Percentiles rank a stretch among this genome's conserved stretches.
Evolutionary conservation across 164 flowering plant species (phyloP).

Genomic region (Aristolochia californica): DNA sequence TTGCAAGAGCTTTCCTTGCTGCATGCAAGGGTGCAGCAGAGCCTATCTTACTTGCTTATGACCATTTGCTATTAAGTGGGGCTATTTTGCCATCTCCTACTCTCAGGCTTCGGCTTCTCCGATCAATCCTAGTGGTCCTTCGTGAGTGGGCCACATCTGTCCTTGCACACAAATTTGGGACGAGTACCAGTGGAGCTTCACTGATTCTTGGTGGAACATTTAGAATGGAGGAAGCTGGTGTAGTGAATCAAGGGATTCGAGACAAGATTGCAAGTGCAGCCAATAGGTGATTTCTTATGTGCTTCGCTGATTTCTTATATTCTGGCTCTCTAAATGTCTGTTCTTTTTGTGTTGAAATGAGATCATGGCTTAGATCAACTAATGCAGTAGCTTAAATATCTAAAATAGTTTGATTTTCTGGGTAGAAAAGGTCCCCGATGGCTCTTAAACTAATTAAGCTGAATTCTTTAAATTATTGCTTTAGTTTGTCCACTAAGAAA

Average conservation of each 20-base stretch:
- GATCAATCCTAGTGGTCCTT: slow-evolving; percentile 73
- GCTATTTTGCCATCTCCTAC: slow-evolving; percentile 68
- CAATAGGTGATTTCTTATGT: slow-evolving; percentile 49
- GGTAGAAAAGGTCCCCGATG: no score
- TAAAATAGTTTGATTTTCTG: no score
- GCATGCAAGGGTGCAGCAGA: slow-evolving; percentile 92
- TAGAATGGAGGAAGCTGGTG: slow-evolving; percentile 37
- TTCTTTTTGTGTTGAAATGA: neutral
- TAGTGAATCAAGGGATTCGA: slow-evolving; percentile 61
- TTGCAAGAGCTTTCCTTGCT: slow-evolving; percentile 84
- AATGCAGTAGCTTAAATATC: no score
- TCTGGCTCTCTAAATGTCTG: neutral
- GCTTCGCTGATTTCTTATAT: neutral
- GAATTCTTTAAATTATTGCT: no score
- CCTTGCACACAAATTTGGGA: slow-evolving; percentile 68
- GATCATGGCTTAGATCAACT: no score
- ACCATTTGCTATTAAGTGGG: slow-evolving; percentile 72
- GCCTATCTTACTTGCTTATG: slow-evolving; percentile 77
- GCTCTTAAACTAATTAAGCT: no score
- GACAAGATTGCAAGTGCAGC: slow-evolving; percentile 90
- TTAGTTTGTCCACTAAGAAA: no score
- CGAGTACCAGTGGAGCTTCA: slow-evolving; percentile 66
- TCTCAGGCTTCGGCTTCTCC: slow-evolving; percentile 68
- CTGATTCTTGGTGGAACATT: slow-evolving; percentile 48
- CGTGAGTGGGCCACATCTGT: slow-evolving; percentile 92